These are phyloP conservation scores for Ophiostoma himal-ulmi DNA, from an alignment of 2,329 filamentous ascomycete species.

Conservation along the genomic window DNA sequence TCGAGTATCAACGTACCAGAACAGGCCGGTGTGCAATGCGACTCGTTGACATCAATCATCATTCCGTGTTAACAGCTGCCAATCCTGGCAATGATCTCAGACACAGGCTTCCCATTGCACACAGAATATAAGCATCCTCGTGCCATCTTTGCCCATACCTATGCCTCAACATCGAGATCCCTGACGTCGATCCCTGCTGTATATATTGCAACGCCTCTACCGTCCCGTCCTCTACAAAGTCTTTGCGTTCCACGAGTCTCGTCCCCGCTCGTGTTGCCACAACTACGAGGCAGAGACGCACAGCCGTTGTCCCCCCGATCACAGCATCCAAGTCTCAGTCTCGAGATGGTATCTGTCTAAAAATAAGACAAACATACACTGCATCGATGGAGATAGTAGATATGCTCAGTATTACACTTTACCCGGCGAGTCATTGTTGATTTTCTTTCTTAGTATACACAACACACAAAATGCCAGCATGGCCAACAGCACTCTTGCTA, in stretches of 20 bases:
- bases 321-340: slow-evolving; percentile 5
- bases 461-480: not conserved
- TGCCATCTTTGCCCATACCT: not conserved
- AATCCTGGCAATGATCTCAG: not conserved
- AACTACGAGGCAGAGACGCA: not conserved
- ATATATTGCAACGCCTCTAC: not conserved
- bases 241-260: not conserved
- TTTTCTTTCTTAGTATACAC: not conserved
- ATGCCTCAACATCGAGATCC: not conserved
- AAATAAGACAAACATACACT: not conserved
- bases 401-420: not conserved
- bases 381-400: not conserved
- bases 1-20: not conserved
- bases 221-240: not conserved
- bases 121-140: not conserved
- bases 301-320: not conserved
- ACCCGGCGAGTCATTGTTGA: too few species aligned
- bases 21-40: not conserved
- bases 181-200: not conserved
- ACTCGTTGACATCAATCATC: not conserved
- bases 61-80: not conserved
- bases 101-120: not conserved
- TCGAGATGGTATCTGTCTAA: not conserved
- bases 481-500: not conserved
- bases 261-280: not conserved